These are phyloP conservation scores for Yarrowia divulgata DNA, from an alignment of 805 yeast genomes.

Conservation along the genomic window DNA sequence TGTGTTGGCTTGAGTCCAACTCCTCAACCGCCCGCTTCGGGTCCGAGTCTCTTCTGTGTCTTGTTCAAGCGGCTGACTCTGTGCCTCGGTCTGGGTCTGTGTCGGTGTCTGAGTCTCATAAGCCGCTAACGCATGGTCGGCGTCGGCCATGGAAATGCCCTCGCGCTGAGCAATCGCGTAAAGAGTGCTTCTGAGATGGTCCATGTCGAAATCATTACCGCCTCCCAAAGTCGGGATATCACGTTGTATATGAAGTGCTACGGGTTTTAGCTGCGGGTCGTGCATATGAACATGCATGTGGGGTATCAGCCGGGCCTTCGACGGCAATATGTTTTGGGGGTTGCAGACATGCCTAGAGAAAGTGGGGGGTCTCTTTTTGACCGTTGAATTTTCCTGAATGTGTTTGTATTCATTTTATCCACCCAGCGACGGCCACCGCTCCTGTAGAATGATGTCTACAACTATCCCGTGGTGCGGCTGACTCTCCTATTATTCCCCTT, in stretches of 20 bases:
- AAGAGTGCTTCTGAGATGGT: constrained; percentile 15
- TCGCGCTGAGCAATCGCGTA: constrained; percentile 31
- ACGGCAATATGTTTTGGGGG: not conserved
- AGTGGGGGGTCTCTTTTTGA: too few species aligned
- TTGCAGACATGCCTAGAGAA: not conserved
- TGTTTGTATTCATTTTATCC: too few species aligned
- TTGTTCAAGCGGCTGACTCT: not conserved
- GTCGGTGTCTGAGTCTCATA: not conserved
- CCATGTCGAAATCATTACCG: constrained; percentile 19
- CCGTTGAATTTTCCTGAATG: too few species aligned
- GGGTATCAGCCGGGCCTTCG: constrained; percentile 19
- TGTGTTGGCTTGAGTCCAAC: too few species aligned
- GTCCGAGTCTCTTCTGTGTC: constrained; percentile 7
- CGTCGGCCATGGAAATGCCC: constrained; percentile 13
- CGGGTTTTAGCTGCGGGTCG: constrained; percentile 1
- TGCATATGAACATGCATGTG: constrained; percentile 20
- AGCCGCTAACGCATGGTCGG: constrained; percentile 12
- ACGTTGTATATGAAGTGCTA: constrained; percentile 14
- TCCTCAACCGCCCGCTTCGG: not conserved
- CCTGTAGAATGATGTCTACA: too few species aligned
- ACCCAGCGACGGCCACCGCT: too few species aligned
- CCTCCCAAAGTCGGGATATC: not conserved
- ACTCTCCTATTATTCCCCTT: constrained; percentile 36
- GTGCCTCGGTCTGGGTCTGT: not conserved
- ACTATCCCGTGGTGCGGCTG: constrained; percentile 22